Evolutionary conservation across 345 rosid species (phyloP), one percentile per base, ranked within the genome.

Genomic region (Lagerstroemia speciosa): DNA sequence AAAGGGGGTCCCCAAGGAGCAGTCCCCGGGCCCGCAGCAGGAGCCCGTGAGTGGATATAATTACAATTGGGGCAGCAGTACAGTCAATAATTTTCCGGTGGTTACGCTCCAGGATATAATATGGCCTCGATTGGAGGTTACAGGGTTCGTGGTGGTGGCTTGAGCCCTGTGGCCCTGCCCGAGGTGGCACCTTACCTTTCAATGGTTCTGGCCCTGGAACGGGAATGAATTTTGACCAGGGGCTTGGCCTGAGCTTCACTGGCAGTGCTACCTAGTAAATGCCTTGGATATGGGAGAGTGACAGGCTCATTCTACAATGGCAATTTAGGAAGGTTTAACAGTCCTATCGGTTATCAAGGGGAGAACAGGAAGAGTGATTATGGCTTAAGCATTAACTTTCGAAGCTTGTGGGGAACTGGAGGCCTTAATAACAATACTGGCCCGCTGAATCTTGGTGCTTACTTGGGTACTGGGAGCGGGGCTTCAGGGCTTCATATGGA

Each of bases 1-100:
- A 94, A 94, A 87, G 82, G 89, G 77, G 99, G 96, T 94, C 60
- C 99, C 97, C 29, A 94, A 89, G 75, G 99, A 94, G 79, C 85
- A 80, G 20, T 82, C 95, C 11, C 84, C 87, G 1, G 84, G 82
- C 71, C 87, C 89, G 66, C 79, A 48, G 66, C 90, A 95, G 61
- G 87, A 88, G 78, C 90, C 93, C 57, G 58, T 88, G 52, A 69
- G 82, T 22, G 97, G 90, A 33, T 88, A 83, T 72, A 86, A 86
- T 80, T 82, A 81, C 70, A 86, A 89, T 69, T 74, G 86, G 72
- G 73, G 78, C 76, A 81, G 96, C 70, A 73, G 78, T 77, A 80
- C 96, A 72, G 76, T 85, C 73, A 79, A 76, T 76, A 88, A 83
- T 82, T 79, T 86, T 80, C 86, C 64, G 86, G 78, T 83, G 81